These are phyloP conservation scores for Amanita pallidorosea DNA, from an alignment of 768 basidiomycete genomes.

Conservation along the genomic window DNA sequence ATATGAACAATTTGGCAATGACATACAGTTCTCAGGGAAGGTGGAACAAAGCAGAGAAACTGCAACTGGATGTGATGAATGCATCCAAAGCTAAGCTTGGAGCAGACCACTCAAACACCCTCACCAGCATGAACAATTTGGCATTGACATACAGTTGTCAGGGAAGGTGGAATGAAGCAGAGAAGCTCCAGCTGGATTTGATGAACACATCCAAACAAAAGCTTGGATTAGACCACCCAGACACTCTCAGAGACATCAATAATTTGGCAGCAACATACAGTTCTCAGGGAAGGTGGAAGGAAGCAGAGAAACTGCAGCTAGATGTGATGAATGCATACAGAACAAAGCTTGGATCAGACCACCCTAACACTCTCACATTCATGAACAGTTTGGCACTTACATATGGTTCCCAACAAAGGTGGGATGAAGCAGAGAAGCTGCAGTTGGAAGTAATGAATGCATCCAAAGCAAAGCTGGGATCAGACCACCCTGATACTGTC, in stretches of 20 bases:
- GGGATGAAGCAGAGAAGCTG: constrained; percentile 1
- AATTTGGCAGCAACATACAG: background rate
- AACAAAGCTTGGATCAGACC: too few relatives aligned
- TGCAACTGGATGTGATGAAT: too few relatives aligned
- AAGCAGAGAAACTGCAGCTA: too few relatives aligned
- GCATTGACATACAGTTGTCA: constrained; percentile 5
- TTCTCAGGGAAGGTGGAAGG: too few relatives aligned
- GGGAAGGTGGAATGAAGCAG: constrained; percentile 1
- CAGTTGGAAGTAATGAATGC: background rate
- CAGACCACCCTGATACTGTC: too few relatives aligned
- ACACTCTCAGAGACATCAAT: background rate
- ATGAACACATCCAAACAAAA: background rate
- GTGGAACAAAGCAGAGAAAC: too few relatives aligned
- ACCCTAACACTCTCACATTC: too few relatives aligned
- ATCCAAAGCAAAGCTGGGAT: background rate
- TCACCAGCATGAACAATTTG: constrained; percentile 7
- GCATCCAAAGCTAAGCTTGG: constrained; percentile 1
- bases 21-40: too few relatives aligned
- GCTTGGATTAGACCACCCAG: background rate
- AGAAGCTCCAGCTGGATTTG: background rate
- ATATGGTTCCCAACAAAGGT: background rate
- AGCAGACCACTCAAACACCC: constrained; percentile 8
- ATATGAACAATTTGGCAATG: too few relatives aligned
- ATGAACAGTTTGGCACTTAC: too few relatives aligned
- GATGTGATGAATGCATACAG: too few relatives aligned